Conservation (phyloP, 192 early-diverging fungal species). For the Umbelopsis sp. region DNA sequence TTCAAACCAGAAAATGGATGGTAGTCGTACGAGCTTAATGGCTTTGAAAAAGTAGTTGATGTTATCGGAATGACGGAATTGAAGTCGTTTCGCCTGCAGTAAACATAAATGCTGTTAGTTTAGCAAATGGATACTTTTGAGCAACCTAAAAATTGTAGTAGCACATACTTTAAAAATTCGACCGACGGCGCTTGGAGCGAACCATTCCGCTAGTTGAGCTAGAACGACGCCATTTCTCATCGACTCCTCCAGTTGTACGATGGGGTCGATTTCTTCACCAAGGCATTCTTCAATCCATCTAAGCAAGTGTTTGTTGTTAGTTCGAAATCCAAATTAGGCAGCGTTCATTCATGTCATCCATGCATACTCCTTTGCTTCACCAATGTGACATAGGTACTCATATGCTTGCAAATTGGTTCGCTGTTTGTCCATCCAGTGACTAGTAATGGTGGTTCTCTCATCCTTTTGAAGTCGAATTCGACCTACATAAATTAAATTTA, state of each 20-base stretch:
- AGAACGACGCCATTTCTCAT: slow-evolving; percentile 92
- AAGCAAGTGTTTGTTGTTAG: slow-evolving; percentile 7
- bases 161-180: slow-evolving; percentile 75
- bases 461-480: slow-evolving; percentile 50
- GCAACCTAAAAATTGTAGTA: neutral
- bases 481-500: slow-evolving; percentile 18
- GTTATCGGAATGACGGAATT: slow-evolving; percentile 96
- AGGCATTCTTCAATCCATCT: slow-evolving; percentile 97
- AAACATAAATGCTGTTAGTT: neutral
- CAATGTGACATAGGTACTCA: slow-evolving; percentile 98
- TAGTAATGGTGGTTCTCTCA: slow-evolving; percentile 34
- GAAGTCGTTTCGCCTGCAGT: slow-evolving; percentile 74
- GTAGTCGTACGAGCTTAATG: slow-evolving; percentile 77
- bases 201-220: slow-evolving; percentile 84
- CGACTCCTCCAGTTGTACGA: slow-evolving; percentile 83
- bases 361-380: slow-evolving; percentile 96
- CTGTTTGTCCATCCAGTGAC: slow-evolving; percentile 88
- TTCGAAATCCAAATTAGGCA: neutral
- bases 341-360: neutral
- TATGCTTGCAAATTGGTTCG: slow-evolving; percentile 91
- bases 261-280: slow-evolving; percentile 75
- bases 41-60: slow-evolving; percentile 92
- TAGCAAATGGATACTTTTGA: neutral
- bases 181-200: slow-evolving; percentile 81
- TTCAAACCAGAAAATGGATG: slow-evolving; percentile 95